Percentiles rank a stretch among this genome's conserved stretches.
These are phyloP conservation scores for Pseudogymnoascus sp. DNA, from an alignment of 2,329 filamentous ascomycete genomes.

Conservation along the genomic window DNA sequence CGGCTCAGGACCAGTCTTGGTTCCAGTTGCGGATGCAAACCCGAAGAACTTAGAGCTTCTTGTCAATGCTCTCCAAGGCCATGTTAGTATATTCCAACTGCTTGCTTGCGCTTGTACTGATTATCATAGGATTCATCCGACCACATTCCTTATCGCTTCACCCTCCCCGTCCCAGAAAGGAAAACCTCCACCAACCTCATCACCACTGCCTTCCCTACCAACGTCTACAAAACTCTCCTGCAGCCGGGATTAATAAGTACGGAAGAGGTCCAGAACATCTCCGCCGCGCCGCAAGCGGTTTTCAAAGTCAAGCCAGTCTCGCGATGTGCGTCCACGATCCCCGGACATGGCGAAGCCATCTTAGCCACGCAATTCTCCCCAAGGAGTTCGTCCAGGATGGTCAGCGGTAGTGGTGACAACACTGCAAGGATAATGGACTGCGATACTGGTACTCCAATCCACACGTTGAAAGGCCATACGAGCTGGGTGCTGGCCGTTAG, in stretches of 20 bases:
- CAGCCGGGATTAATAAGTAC: constrained; percentile 28
- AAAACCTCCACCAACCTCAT: constrained; percentile 30
- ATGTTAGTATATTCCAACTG: constrained; percentile 40
- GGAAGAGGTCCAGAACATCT: constrained; percentile 38
- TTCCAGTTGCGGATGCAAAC: constrained; percentile 75
- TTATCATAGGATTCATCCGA: constrained; percentile 47
- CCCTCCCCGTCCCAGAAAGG: constrained; percentile 41
- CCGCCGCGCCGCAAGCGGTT: constrained; percentile 75
- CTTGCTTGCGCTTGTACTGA: background rate
- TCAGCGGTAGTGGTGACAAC: constrained; percentile 83
- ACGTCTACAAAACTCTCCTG: constrained; percentile 42
- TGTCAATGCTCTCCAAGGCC: constrained; percentile 74
- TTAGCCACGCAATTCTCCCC: constrained; percentile 82
- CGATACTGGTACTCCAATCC: constrained; percentile 80
- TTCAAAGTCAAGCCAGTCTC: constrained; percentile 91
- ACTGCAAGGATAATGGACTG: constrained; percentile 93
- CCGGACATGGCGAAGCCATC: constrained; percentile 88
- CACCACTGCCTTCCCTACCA: constrained; percentile 30
- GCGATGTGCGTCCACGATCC: constrained; percentile 78
- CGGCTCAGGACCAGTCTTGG: constrained; percentile 52
- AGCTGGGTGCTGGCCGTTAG: constrained; percentile 84
- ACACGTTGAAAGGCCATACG: constrained; percentile 79
- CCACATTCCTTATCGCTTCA: constrained; percentile 59
- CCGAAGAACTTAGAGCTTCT: constrained; percentile 86
- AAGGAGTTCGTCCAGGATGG: constrained; percentile 65